These are phyloP conservation scores for Tricholoma sp. DNA, from an alignment of 768 basidiomycete species.

Conservation along the genomic window DNA sequence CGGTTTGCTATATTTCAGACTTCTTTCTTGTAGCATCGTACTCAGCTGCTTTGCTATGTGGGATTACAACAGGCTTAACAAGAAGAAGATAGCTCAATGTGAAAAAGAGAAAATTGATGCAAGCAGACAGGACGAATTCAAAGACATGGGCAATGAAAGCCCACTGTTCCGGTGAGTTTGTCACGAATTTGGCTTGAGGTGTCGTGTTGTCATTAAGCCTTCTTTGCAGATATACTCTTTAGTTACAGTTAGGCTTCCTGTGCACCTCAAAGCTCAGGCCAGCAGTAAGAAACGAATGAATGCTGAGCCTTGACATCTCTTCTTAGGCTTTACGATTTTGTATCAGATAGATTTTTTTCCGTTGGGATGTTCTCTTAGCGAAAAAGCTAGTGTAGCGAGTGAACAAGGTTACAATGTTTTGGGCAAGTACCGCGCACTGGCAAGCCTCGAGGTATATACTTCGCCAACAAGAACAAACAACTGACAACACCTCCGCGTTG, in stretches of 20 bases:
- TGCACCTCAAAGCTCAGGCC: no score
- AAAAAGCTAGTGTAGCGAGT: no score
- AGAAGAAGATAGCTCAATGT: conserved; percentile 41
- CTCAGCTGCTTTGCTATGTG: conserved; percentile 41
- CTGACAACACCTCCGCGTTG: neutral
- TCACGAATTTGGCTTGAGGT: neutral
- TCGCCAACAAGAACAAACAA: neutral
- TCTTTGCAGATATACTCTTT: neutral
- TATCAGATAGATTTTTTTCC: no score
- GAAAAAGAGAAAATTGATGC: conserved; percentile 37
- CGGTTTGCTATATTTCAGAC: neutral
- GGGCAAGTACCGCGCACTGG: no score
- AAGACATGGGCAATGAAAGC: conserved; percentile 46
- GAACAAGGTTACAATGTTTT: no score
- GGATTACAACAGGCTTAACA: conserved; percentile 45
- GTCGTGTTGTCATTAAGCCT: neutral
- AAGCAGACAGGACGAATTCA: conserved; percentile 34
- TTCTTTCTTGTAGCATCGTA: conserved; percentile 22
- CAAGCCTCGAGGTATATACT: no score
- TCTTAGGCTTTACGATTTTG: no score
- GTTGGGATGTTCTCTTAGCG: no score
- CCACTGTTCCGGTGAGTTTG: conserved; percentile 47
- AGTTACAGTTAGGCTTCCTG: neutral
- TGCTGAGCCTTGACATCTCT: no score
- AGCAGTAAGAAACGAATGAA: no score